Base-by-base conservation (phyloP, 2,329 filamentous ascomycete species). In the Beauveria rudraprayagi region DNA sequence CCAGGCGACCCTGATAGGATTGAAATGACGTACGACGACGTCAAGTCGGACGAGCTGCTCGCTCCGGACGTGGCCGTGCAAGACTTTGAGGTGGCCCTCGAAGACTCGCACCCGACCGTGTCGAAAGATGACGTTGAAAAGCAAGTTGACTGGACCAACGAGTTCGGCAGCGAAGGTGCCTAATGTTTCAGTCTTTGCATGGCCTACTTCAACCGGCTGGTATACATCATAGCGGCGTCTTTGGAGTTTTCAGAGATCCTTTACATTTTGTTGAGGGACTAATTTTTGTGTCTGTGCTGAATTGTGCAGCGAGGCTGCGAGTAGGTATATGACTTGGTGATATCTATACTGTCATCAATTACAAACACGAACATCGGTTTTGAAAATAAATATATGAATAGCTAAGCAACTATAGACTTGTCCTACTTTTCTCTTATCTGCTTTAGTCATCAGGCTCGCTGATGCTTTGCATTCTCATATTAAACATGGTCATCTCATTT, bases 51-150 rank as follows among this genome's bases (percentile, higher is more conserved):
- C 1, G 81, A 90, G 69, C 82, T 99, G 1, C 82, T 94, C 9
- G 92, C 97, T 69, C 95, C 94, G 1, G 83, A 91, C 1, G 86
- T 99, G 24, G 83, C 88, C 65, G 82, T 96, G 61, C 95, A 95
- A 73, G 94, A 99, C 74, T 97, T 99, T 71, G 82, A 95, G 71
- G 91, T 93, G 73, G 93, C 94, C 1, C 89, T 99, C 69, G 92
- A 91, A 70, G 86, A 87, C 52, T 91, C 91, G 56, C 80, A 94
- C 70, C 94, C 94, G 24, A 97, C 94, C 0, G 94, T 99, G 58
- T 94, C 91, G 57, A 81, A 84, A 56, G 91, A 92, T 56, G 95
- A 99, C 71, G 81, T 99, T 51, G 82, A 85, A 66, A 83, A 85
- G 69, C 97, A 93, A 73, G 82, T 89, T 52, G 92, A 97, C 50